These are phyloP conservation scores for Pythium myriotylum DNA, from an alignment of 352 stramenopile genomes.

Conservation along the genomic window DNA sequence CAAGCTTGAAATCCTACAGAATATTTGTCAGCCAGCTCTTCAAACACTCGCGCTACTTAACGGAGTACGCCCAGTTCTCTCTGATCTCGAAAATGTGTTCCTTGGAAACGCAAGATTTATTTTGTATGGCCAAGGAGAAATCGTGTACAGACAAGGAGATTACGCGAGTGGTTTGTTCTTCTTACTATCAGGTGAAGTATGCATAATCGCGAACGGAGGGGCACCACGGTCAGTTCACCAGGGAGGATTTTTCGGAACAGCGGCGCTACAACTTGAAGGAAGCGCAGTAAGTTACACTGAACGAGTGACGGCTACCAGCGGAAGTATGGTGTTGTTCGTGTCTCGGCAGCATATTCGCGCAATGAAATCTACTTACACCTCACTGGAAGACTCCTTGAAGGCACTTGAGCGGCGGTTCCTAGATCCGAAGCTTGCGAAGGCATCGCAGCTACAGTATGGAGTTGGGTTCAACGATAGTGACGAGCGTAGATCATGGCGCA, in stretches of 20 bases:
- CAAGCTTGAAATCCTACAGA: slow-evolving; percentile 62
- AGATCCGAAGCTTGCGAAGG: slow-evolving; percentile 55
- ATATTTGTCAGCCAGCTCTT: slow-evolving; percentile 58
- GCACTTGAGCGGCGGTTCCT: slow-evolving; percentile 53
- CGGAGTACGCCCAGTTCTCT: slow-evolving; percentile 47
- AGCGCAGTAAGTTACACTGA: slow-evolving; percentile 47
- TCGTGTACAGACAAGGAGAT: slow-evolving; percentile 67
- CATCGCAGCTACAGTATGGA: slow-evolving; percentile 27
- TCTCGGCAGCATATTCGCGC: slow-evolving; percentile 48
- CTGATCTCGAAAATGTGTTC: slow-evolving; percentile 55
- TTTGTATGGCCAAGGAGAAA: slow-evolving; percentile 65
- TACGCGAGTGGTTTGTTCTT: slow-evolving; percentile 63
- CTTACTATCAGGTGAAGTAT: slow-evolving; percentile 55
- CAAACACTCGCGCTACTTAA: slow-evolving; percentile 53
- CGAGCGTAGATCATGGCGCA: neutral
- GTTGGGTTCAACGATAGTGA: too few relatives aligned
- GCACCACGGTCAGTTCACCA: slow-evolving; percentile 42
- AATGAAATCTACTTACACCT: slow-evolving; percentile 37
- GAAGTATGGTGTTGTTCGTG: slow-evolving; percentile 58
- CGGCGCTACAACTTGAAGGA: slow-evolving; percentile 39
- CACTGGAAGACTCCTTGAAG: slow-evolving; percentile 35
- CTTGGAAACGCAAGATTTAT: slow-evolving; percentile 71
- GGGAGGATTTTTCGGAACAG: slow-evolving; percentile 61
- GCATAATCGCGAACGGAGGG: slow-evolving; percentile 40
- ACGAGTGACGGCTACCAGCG: slow-evolving; percentile 51